Evolutionary conservation across 2,329 filamentous ascomycete genomes (phyloP).

Genomic region (Elsinoe perseae): DNA sequence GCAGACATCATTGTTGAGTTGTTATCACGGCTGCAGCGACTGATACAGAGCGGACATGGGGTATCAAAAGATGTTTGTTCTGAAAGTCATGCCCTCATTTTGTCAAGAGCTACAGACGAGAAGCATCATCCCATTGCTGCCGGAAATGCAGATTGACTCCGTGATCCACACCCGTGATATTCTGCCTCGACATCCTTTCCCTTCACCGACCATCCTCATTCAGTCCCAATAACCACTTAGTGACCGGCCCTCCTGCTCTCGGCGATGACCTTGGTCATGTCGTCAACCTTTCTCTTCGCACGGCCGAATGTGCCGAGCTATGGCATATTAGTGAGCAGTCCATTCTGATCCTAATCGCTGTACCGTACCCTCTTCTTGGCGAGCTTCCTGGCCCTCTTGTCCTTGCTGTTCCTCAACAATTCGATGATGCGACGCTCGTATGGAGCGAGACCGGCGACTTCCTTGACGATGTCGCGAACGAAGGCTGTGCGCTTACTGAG

Average conservation of each 20-base stretch:
- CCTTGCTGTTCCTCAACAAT: constrained; percentile 97
- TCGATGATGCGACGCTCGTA: constrained; percentile 98
- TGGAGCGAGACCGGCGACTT: constrained; percentile 65
- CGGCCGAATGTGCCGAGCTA: constrained; percentile 97
- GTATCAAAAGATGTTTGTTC: neutral
- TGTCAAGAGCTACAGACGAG: constrained; percentile 13
- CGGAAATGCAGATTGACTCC: constrained; percentile 14
- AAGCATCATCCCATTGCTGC: constrained; percentile 14
- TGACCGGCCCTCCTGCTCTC: constrained; percentile 77
- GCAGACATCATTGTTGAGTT: neutral
- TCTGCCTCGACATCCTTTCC: neutral
- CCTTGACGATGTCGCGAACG: constrained; percentile 95
- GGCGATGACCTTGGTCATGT: constrained; percentile 95
- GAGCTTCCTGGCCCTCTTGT: constrained; percentile 98
- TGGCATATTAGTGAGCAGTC: constrained; percentile 21
- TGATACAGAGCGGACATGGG: no score
- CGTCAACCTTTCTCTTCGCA: constrained; percentile 99
- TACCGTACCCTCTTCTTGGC: constrained; percentile 92
- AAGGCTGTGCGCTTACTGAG: constrained; percentile 95
- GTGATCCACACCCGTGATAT: constrained; percentile 8
- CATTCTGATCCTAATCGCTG: neutral
- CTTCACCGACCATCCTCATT: neutral
- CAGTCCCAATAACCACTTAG: constrained; percentile 40
- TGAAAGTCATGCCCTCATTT: constrained; percentile 14
- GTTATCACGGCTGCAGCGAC: no score